A percentile compares a stretch with the other conserved stretches of the same genome.
These are phyloP conservation scores for Heterococcus sp. DNA, from an alignment of 108 stramenopile genomes.

Conservation along the genomic window DNA sequence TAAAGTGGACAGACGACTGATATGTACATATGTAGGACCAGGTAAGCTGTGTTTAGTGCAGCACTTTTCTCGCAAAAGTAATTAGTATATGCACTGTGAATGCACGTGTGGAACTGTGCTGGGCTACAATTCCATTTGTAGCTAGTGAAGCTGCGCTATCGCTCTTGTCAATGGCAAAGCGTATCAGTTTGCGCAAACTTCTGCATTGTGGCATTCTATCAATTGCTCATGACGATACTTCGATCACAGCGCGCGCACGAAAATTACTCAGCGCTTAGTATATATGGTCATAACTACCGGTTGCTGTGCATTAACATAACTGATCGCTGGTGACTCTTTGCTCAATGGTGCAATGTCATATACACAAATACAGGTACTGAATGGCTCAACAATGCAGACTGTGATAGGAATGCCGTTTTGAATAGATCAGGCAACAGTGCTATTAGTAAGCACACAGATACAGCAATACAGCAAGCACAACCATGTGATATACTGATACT, in stretches of 20 bases:
- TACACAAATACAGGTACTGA: not conserved
- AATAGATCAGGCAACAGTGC: not conserved
- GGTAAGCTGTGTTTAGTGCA: not conserved
- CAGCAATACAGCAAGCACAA: not conserved
- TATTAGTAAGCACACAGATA: not conserved
- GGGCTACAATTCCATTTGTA: not conserved
- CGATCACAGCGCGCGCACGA: no score
- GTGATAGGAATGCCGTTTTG: not conserved
- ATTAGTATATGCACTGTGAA: not conserved
- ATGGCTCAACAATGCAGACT: not conserved
- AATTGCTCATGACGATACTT: no score
- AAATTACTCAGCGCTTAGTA: no score
- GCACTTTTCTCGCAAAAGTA: not conserved
- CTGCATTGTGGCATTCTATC: no score
- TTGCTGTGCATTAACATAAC: not conserved
- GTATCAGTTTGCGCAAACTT: no score
- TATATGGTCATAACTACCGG: not conserved
- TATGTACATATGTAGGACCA: not conserved
- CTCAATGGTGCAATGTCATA: not conserved
- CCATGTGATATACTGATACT: not conserved
- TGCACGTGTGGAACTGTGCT: not conserved
- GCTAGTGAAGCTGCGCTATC: not conserved
- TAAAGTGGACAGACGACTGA: not conserved
- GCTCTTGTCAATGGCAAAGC: no score
- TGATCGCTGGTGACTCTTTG: not conserved